Conservation (phyloP, 805 yeast species). For the Candida piceae region DNA sequence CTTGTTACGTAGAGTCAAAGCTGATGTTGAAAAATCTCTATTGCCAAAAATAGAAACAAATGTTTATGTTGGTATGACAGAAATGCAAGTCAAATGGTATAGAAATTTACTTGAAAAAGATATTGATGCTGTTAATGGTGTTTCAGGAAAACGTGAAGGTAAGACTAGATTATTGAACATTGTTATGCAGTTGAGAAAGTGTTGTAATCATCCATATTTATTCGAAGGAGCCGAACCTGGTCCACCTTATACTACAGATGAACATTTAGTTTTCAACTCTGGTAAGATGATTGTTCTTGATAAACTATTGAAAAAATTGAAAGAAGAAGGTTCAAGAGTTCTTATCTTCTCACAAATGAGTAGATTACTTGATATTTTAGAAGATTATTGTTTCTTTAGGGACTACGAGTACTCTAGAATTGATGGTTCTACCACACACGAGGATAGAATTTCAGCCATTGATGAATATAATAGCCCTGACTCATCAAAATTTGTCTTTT, state of each 20-base stretch:
- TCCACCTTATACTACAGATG: conserved; percentile 95
- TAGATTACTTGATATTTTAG: conserved; percentile 80
- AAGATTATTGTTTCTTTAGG: conserved; percentile 84
- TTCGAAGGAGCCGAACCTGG: conserved; percentile 99
- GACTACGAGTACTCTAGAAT: conserved; percentile 85
- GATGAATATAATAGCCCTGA: conserved; percentile 85
- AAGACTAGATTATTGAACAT: conserved; percentile 87
- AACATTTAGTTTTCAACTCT: conserved; percentile 83
- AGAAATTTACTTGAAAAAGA: conserved; percentile 84
- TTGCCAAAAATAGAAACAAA: conserved; percentile 89
- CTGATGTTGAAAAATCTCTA: conserved; percentile 88
- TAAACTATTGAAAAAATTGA: conserved; percentile 67
- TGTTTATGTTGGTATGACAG: conserved; percentile 89
- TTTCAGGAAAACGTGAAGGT: conserved; percentile 88
- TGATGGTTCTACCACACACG: conserved; percentile 91
- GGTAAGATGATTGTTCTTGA: conserved; percentile 90
- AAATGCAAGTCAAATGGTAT: conserved; percentile 93
- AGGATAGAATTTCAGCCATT: conserved; percentile 85
- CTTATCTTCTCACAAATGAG: conserved; percentile 93
- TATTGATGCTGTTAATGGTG: conserved; percentile 94
- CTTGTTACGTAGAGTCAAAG: conserved; percentile 78
- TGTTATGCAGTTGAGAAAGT: conserved; percentile 94
- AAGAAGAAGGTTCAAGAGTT: conserved; percentile 79
- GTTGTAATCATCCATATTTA: conserved; percentile 95
- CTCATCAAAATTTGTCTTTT: conserved; percentile 76